A percentile compares a stretch with the other conserved stretches of the same genome.
Conservation (phyloP, 306 rosid genomes). For the Vachellia collinsii region DNA sequence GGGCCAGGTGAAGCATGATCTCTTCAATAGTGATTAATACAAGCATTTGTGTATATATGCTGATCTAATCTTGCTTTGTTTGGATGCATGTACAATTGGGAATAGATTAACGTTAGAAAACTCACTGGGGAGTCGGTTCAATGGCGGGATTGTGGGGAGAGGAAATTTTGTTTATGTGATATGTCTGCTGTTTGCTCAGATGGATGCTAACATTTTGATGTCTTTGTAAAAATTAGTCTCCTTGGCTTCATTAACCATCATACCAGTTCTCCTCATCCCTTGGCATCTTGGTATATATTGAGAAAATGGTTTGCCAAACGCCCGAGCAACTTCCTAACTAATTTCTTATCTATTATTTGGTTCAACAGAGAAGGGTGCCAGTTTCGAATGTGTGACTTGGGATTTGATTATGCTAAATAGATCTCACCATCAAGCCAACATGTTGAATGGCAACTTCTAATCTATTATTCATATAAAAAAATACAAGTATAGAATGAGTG, state of each 20-base stretch:
- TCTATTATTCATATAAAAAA: not conserved
- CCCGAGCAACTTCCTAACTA: too few relatives aligned
- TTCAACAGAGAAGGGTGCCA: too few relatives aligned
- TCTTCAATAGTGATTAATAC: slow-evolving; percentile 11
- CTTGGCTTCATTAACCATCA: not conserved
- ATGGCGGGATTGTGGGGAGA: slow-evolving; percentile 3
- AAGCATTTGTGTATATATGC: not conserved
- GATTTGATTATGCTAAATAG: too few relatives aligned
- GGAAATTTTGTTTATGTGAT: slow-evolving; percentile 5
- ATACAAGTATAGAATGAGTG: not conserved
- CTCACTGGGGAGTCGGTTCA: not conserved
- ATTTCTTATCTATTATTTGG: too few relatives aligned
- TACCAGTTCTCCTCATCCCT: not conserved
- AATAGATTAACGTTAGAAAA: not conserved
- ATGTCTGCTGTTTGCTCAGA: not conserved
- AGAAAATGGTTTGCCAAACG: not conserved
- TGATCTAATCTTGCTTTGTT: not conserved
- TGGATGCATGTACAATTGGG: not conserved
- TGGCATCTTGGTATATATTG: not conserved
- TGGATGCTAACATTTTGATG: slow-evolving; percentile 12
- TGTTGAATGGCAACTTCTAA: too few relatives aligned
- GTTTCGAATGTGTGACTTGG: too few relatives aligned
- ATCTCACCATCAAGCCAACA: too few relatives aligned
- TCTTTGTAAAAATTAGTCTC: not conserved
- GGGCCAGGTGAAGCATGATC: not conserved